Evolutionary conservation across 495 filamentous ascomycete genomes (phyloP).

Genomic region (Choiromyces venosus): DNA sequence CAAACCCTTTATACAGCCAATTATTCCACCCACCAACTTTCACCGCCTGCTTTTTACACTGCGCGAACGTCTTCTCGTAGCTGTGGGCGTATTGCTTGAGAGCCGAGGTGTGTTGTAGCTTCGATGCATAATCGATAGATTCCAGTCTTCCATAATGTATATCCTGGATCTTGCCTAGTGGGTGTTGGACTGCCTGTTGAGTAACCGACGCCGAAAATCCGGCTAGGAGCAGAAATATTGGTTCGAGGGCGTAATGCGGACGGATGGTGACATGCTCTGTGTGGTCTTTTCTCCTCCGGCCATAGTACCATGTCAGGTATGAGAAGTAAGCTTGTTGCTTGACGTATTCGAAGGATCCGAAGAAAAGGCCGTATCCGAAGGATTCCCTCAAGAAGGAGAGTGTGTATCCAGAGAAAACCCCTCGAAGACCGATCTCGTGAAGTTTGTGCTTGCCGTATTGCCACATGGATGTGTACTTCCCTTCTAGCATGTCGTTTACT

Average conservation of each 20-base stretch:
- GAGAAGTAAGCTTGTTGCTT: conserved; percentile 80
- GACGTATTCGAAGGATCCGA: conserved; percentile 76
- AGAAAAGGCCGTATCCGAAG: conserved; percentile 76
- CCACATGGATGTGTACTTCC: conserved; percentile 75
- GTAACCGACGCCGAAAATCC: conserved; percentile 68
- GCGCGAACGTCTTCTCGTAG: conserved; percentile 68
- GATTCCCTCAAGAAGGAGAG: conserved; percentile 76
- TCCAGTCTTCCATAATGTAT: conserved; percentile 75
- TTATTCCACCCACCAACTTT: conserved; percentile 58
- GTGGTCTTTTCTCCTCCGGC: conserved; percentile 41
- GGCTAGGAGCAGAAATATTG: conserved; percentile 69
- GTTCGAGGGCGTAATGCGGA: conserved; percentile 81
- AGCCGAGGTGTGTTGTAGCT: conserved; percentile 45
- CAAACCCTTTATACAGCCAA: conserved; percentile 75
- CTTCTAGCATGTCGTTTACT: conserved; percentile 61
- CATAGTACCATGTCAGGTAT: conserved; percentile 74
- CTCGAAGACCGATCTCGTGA: conserved; percentile 68
- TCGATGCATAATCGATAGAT: conserved; percentile 60
- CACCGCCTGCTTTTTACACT: conserved; percentile 59
- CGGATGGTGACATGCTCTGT: conserved; percentile 52
- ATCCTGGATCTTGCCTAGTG: conserved; percentile 66
- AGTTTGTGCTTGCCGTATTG: conserved; percentile 68
- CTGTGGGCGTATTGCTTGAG: conserved; percentile 62
- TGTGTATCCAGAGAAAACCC: conserved; percentile 76
- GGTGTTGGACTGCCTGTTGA: conserved; percentile 76